A percentile compares a stretch with the other conserved stretches of the same genome.
phyloP scores from a whole-genome alignment of 345 rosid genomes.

The Populus alba region DNA sequence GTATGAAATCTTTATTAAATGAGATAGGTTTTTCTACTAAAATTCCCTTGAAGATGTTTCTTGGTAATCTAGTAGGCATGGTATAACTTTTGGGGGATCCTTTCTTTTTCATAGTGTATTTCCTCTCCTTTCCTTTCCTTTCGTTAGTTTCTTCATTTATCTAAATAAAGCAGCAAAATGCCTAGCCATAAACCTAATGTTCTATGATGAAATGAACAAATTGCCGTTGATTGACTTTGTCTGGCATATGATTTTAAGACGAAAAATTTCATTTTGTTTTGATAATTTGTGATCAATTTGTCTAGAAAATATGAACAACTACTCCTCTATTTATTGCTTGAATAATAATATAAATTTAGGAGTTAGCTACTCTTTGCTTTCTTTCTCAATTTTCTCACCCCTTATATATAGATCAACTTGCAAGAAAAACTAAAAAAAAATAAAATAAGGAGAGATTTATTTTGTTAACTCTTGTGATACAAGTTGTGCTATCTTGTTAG shows the following conservation, averaged over 20 bases:
- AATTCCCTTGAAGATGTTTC: background rate
- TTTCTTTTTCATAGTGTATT: background rate
- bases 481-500: conserved; percentile 24
- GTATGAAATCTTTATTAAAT: background rate
- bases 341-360: background rate
- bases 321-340: background rate
- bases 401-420: background rate
- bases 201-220: background rate
- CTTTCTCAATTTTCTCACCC: background rate
- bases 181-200: background rate
- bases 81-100: background rate
- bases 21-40: background rate
- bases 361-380: background rate
- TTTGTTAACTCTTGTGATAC: background rate
- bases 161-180: background rate
- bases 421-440: background rate
- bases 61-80: background rate
- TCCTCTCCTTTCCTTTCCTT: background rate
- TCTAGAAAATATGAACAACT: background rate
- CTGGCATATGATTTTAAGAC: background rate
- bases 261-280: background rate
- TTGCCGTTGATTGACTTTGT: background rate
- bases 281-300: background rate
- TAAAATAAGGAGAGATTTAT: background rate
- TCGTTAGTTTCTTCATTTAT: background rate